Conservation (phyloP, 2,329 filamentous ascomycete genomes). For the Emmonsia crescens region DNA sequence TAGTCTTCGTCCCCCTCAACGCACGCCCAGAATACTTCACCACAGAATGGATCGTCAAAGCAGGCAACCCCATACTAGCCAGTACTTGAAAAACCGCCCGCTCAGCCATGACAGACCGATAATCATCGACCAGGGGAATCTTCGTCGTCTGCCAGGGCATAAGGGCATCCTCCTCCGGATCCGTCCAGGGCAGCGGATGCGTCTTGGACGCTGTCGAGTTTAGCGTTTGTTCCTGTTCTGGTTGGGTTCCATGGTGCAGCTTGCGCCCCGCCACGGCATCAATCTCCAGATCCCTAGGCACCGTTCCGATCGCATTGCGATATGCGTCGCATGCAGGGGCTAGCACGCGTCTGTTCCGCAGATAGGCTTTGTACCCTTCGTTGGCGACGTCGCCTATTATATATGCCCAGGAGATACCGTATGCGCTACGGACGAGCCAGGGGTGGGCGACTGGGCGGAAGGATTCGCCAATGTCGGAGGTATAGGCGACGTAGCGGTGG, state of each 20-base stretch:
- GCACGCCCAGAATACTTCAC: constrained; percentile 79
- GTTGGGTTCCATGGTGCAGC: neutral
- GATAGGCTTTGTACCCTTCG: constrained; percentile 92
- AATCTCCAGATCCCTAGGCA: constrained; percentile 4
- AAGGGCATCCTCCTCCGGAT: constrained; percentile 20
- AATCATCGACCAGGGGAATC: constrained; percentile 74
- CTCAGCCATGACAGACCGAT: constrained; percentile 80
- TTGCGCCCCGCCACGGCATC: constrained; percentile 5
- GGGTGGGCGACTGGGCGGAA: constrained; percentile 91
- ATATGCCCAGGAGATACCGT: constrained; percentile 87
- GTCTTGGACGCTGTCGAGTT: constrained; percentile 4
- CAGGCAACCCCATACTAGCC: constrained; percentile 87
- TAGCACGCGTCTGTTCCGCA: constrained; percentile 66
- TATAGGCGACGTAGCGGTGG: constrained; percentile 95
- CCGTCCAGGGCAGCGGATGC: constrained; percentile 20
- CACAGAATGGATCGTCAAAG: constrained; percentile 86
- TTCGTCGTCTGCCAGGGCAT: constrained; percentile 33
- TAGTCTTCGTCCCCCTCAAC: constrained; percentile 73
- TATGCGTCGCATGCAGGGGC: constrained; percentile 52
- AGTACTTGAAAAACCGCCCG: constrained; percentile 80
- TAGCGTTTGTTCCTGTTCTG: neutral
- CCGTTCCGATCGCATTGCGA: constrained; percentile 21
- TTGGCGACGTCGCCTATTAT: constrained; percentile 80
- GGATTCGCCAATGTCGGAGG: constrained; percentile 89
- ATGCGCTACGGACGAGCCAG: constrained; percentile 66